Evolutionary conservation across 2,329 filamentous ascomycete genomes (phyloP).

Genomic region (Stylonectria norvegica): DNA sequence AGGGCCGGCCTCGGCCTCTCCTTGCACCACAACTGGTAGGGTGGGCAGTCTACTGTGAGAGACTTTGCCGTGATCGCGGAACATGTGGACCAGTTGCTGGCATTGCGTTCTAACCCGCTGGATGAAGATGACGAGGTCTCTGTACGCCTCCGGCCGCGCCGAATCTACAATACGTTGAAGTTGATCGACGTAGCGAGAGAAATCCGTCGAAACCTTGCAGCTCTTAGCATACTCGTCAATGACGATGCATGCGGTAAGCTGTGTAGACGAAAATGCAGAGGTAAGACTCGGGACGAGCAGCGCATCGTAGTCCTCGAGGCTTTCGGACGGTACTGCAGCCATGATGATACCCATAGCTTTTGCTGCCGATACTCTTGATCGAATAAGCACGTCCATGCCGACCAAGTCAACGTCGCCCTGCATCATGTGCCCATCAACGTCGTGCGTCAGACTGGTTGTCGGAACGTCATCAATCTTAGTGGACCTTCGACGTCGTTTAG

Average conservation of each 20-base stretch:
- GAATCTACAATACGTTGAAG: constrained; percentile 75
- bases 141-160: constrained; percentile 78
- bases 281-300: constrained; percentile 63
- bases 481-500: constrained; percentile 77
- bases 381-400: constrained; percentile 80
- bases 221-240: constrained; percentile 83
- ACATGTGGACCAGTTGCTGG: constrained; percentile 82
- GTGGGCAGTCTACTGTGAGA: constrained; percentile 70
- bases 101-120: constrained; percentile 90
- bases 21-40: constrained; percentile 88
- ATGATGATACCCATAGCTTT: constrained; percentile 83
- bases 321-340: constrained; percentile 65
- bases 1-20: constrained; percentile 85
- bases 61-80: constrained; percentile 86
- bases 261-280: constrained; percentile 78
- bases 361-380: constrained; percentile 84
- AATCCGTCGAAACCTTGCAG: constrained; percentile 40
- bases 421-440: constrained; percentile 97
- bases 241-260: constrained; percentile 77
- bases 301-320: constrained; percentile 61
- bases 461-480: constrained; percentile 73
- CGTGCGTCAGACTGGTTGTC: constrained; percentile 69
- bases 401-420: constrained; percentile 95
- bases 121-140: constrained; percentile 84
- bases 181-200: constrained; percentile 54